These are phyloP conservation scores for Plasmodium vivax DNA, from an alignment of 169 alveolate genomes.

Conservation along the genomic window DNA sequence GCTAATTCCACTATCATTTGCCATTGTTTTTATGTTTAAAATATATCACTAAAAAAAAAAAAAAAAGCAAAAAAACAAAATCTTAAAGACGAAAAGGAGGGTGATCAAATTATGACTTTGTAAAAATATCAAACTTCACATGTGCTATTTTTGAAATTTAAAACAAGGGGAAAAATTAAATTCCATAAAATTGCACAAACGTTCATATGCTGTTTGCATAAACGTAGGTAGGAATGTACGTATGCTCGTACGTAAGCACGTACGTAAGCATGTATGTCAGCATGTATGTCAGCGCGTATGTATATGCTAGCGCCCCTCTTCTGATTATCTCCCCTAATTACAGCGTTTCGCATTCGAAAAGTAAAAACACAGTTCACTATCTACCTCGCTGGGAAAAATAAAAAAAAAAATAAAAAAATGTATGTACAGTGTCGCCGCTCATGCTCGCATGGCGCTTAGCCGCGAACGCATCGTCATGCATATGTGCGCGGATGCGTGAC, in stretches of 20 bases:
- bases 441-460: not conserved
- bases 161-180: slow-evolving; percentile 28
- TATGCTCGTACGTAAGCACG: not conserved
- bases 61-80: not conserved
- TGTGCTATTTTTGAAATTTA: slow-evolving; percentile 3
- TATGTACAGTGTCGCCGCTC: not conserved
- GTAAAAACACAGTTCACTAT: not conserved
- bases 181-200: not conserved
- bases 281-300: not conserved
- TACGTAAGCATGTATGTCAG: not conserved
- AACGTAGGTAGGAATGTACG: not conserved
- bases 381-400: not conserved
- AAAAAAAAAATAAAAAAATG: not conserved
- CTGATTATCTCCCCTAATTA: not conserved
- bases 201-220: not conserved
- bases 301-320: not conserved
- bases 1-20: slow-evolving; percentile 72
- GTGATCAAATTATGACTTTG: slow-evolving; percentile 4
- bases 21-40: slow-evolving; percentile 31
- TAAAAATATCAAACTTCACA: slow-evolving; percentile 18
- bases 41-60: slow-evolving; percentile 56
- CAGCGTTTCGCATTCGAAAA: not conserved
- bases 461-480: not conserved
- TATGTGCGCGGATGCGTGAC: not conserved
- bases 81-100: slow-evolving; percentile 25